Base-by-base conservation (phyloP, 805 yeast genomes). In the Torulaspora indica region DNA sequence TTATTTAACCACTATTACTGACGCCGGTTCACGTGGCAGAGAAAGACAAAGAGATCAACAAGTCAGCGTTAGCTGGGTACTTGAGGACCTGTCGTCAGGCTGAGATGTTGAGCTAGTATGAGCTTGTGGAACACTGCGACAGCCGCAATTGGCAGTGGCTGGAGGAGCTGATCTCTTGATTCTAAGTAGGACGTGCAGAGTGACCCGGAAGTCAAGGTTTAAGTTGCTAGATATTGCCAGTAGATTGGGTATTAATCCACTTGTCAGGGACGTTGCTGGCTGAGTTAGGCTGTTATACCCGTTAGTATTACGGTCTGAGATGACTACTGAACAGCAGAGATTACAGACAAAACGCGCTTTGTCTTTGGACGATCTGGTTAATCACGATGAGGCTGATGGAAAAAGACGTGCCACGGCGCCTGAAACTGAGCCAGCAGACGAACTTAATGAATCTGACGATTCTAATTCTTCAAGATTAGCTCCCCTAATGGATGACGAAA, bases 311-410 rank as follows among this genome's bases (percentile, higher is more conserved):
- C 20, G 3, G 28, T 1, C 8, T 8, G 30, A 34, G 40, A 43
- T 38, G 35, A 29, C 40, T 8, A 35, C 27, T 30, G 43, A 38
- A 13, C 40, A 43, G 29, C 49, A 45, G 13, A 51, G 46, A 38
- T 52, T 52, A 12, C 43, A 32, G 15, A 46, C 55, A 5, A 62
- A 60, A 32, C 57, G 68, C 28, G 67, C 64, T 5, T 44, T 66
- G 24, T 64, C 70, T 1, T 38, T 66, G 35, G 66, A 61, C 37
- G 68, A 66, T 42, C 40, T 66, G 42, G 68, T 66, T 13, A 63
- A 66, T 44, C 67, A 64, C 47, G 69, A 64, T 38, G 61, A 58
- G 23, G 51, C 40, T 29, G 63, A 56, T 15, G 51, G 48, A 13
- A 53, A 56, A 46, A 35, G 55, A 22, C 55, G 53, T 34, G 54